These are phyloP conservation scores for sweet orange (Citrus sinensis) DNA, from an alignment of 345 rosid genomes.

Conservation along the genomic window DVS_A1.0 CM039168.1:23893001-23893500, in stretches of 20 bases:
- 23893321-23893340: neutral
- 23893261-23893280: neutral
- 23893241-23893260: neutral
- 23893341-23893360: too few species aligned
- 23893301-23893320: too few species aligned
- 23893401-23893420: too few species aligned
- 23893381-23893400: neutral
- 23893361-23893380: neutral
- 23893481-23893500: too few species aligned
- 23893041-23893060: conserved; percentile 60
- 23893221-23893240: neutral
- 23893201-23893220: neutral
- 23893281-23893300: neutral
- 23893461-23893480: rapidly evolving
- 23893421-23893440: too few species aligned
- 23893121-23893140: neutral
- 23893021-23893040: conserved; percentile 46
- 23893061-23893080: conserved; percentile 64
- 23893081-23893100: conserved; percentile 50
- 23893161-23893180: too few species aligned
- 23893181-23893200: neutral
- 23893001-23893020: conserved; percentile 37
- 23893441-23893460: neutral
- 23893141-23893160: neutral
- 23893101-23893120: conserved; percentile 29